Conservation (phyloP, 352 stramenopile species). For the Globisporangium barbulae region DNA sequence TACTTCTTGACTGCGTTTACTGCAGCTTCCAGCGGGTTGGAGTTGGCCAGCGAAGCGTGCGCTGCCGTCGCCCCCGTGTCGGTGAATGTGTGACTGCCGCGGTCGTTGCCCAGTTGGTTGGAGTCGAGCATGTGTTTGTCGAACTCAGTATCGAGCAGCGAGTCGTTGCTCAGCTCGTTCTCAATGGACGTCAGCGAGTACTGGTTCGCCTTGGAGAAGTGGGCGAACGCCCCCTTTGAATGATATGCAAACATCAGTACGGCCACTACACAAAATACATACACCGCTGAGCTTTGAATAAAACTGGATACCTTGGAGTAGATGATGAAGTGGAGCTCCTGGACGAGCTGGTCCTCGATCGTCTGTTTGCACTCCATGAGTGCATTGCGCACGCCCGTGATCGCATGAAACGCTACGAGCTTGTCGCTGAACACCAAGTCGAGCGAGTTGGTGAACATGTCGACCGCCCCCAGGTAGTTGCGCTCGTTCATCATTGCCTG, state of each 20-base stretch:
- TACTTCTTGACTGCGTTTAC: slow-evolving; percentile 72
- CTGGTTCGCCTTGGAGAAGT: slow-evolving; percentile 64
- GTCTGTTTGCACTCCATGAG: slow-evolving; percentile 86
- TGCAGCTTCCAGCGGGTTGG: slow-evolving; percentile 49
- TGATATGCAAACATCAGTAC: too few relatives aligned
- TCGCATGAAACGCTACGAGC: slow-evolving; percentile 73
- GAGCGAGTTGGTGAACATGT: slow-evolving; percentile 72
- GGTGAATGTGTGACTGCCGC: slow-evolving; percentile 19
- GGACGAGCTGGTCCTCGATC: slow-evolving; percentile 77
- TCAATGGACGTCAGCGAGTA: slow-evolving; percentile 68
- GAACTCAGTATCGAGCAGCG: slow-evolving; percentile 56
- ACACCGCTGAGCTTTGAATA: neutral
- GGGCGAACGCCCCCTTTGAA: slow-evolving; percentile 46
- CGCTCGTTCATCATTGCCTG: slow-evolving; percentile 44
- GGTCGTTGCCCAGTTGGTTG: slow-evolving; percentile 25
- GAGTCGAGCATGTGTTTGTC: slow-evolving; percentile 46
- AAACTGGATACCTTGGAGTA: slow-evolving; percentile 51
- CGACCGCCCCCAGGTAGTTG: slow-evolving; percentile 59
- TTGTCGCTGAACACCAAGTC: slow-evolving; percentile 81
- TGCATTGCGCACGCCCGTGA: slow-evolving; percentile 65
- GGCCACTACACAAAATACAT: neutral
- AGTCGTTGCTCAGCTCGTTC: slow-evolving; percentile 64
- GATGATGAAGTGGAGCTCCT: slow-evolving; percentile 64
- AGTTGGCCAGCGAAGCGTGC: neutral
- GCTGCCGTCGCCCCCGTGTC: slow-evolving; percentile 9